Conservation (phyloP, 495 filamentous ascomycete species). For the Lophiotrema nucula region DNA sequence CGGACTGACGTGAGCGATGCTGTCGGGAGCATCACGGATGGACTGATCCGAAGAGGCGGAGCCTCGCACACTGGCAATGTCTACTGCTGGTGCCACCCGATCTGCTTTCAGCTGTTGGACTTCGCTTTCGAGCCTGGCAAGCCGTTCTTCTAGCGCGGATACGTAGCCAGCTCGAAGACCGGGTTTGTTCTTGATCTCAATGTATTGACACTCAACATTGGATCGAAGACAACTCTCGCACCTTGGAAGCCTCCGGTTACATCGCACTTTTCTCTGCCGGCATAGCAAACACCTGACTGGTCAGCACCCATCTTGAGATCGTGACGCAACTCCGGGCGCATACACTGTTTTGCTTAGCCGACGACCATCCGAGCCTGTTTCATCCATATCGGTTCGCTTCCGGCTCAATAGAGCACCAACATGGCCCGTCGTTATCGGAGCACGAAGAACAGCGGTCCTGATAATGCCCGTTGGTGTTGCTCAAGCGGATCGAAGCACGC, state of each 20-base stretch:
- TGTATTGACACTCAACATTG: constrained; percentile 16
- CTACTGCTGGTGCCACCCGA: neutral
- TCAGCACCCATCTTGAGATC: neutral
- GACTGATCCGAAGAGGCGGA: constrained; percentile 12
- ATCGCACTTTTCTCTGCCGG: constrained; percentile 17
- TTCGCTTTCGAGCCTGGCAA: constrained; percentile 30
- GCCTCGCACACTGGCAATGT: neutral
- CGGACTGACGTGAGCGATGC: constrained; percentile 6
- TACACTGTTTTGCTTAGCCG: constrained; percentile 24
- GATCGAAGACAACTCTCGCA: constrained; percentile 15
- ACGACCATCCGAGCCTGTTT: constrained; percentile 2
- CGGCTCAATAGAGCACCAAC: neutral
- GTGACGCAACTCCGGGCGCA: no score
- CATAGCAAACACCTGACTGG: constrained; percentile 13
- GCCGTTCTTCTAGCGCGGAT: constrained; percentile 34
- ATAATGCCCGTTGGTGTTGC: no score
- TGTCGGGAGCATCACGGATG: neutral
- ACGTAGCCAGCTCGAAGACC: constrained; percentile 41
- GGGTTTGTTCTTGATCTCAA: constrained; percentile 32
- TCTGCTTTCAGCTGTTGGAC: constrained; percentile 27
- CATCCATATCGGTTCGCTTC: constrained; percentile 6
- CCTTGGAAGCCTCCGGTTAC: constrained; percentile 19
- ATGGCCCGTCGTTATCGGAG: constrained; percentile 13
- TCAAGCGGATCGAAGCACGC: no score
- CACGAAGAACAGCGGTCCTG: no score